Evolutionary conservation across 768 basidiomycete species (phyloP), one percentile per base, ranked within the genome.

Genomic region (Lentinula lateritia): DNA sequence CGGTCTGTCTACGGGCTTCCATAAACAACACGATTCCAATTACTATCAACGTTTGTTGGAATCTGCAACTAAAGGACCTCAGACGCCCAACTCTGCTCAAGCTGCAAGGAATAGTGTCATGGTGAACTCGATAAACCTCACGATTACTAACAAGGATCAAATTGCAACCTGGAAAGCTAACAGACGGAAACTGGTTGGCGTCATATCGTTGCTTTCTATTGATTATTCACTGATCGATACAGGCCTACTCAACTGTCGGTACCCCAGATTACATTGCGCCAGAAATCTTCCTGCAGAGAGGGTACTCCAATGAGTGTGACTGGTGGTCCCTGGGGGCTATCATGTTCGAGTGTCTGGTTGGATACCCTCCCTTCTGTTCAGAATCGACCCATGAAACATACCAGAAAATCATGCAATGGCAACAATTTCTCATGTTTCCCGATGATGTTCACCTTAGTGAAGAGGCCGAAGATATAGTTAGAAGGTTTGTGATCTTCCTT

Each of bases 111-210:
- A 99, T 74, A 95, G 93, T 65, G 95, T 98, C 45, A 92, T 92
- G 89, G 93, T 98, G 66, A 97, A 98, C 72, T 89, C 95, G 10
- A 99, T 98, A 69, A 93, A 98, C 69, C 74, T 98, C 61, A 98
- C 96, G 0, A 96, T 98, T 86, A 86, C 91, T 38, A 92, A 84
- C 70, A 95, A 93, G 72, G 91, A 93, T 69, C 86, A 90, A 69
- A 98, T 98, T 63, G 93, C 93, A 39, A 98, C 97, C 0, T 99
- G 96, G 97, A 98, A 98, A 73, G 96, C 95, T 12, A 99, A 98
- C 74, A 84, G 97, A 53, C 82, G 97, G 68, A 98, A 98, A 75
- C 80, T 99, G 63, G 93, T 93, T 69, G 60, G 82, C 72, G 9
- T n/a, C 20, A 36, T 35, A 39, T 20, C 7, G 13, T 43, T n/a